phyloP scores from a whole-genome alignment of 345 rosid genomes.

The Boechera retrofracta region DNA sequence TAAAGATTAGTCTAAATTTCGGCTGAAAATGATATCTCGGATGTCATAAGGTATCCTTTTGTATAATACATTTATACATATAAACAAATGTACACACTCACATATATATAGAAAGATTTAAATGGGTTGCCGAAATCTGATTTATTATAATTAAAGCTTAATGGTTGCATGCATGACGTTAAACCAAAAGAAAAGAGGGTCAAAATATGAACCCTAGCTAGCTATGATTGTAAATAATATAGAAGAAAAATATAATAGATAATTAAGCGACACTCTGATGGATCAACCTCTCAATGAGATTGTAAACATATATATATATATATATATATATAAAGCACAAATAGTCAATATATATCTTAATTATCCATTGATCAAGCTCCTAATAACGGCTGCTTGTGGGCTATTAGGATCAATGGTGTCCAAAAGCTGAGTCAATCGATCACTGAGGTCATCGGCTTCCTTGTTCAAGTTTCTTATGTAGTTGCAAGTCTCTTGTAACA shows the following conservation, averaged over 20 bases:
- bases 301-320: slow-evolving; percentile 9
- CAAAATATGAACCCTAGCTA: slow-evolving; percentile 36
- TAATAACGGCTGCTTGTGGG: slow-evolving; percentile 89
- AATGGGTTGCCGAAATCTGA: slow-evolving; percentile 18
- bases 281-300: slow-evolving; percentile 34
- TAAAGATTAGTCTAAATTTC: background rate
- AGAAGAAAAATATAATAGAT: slow-evolving; percentile 30
- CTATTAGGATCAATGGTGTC: slow-evolving; percentile 83
- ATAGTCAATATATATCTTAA: slow-evolving; percentile 10
- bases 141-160: slow-evolving; percentile 36
- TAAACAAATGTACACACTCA: background rate
- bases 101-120: background rate
- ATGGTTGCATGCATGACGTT: slow-evolving; percentile 32
- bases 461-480: slow-evolving; percentile 84
- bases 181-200: slow-evolving; percentile 37
- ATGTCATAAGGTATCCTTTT: background rate
- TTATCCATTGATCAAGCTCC: slow-evolving; percentile 79
- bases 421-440: slow-evolving; percentile 82
- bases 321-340: slow-evolving; percentile 19
- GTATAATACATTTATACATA: background rate
- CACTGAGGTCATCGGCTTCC: slow-evolving; percentile 91
- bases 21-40: background rate
- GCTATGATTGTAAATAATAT: slow-evolving; percentile 15
- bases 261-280: slow-evolving; percentile 20
- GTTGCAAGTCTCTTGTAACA: slow-evolving; percentile 95